A percentile compares a stretch with the other conserved stretches of the same genome.
phyloP scores from a whole-genome alignment of 768 basidiomycete genomes.

The Lentinula lateritia region DNA sequence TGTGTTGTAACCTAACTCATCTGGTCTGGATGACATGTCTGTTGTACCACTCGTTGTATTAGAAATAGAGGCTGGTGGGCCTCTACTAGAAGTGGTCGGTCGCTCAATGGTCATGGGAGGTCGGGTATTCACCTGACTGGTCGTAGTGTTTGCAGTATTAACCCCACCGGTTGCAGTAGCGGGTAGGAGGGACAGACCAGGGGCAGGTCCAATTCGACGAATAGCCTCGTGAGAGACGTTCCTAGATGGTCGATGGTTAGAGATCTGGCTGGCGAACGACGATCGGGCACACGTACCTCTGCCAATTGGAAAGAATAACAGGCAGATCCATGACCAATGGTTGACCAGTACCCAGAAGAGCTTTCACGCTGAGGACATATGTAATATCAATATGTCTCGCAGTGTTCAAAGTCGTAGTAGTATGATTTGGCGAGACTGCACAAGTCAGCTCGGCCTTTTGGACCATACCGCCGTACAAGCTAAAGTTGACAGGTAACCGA shows the following conservation, averaged over 20 bases:
- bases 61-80: not conserved
- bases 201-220: constrained; percentile 42
- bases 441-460: constrained; percentile 72
- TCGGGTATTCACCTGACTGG: constrained; percentile 1
- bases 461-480: constrained; percentile 65
- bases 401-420: constrained; percentile 74
- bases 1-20: constrained; percentile 19
- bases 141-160: not conserved
- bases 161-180: constrained; percentile 1
- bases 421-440: constrained; percentile 65
- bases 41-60: not conserved
- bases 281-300: constrained; percentile 44
- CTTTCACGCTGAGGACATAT: constrained; percentile 73
- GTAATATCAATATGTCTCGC: constrained; percentile 84
- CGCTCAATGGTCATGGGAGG: constrained; percentile 7
- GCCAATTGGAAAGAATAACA: constrained; percentile 82
- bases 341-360: constrained; percentile 63
- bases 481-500: constrained; percentile 66
- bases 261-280: not conserved
- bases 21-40: constrained; percentile 6
- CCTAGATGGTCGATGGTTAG: constrained; percentile 29
- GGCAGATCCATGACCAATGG: constrained; percentile 70
- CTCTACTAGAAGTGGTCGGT: not conserved
- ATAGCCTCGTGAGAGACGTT: constrained; percentile 69
- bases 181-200: constrained; percentile 36